Conservation (phyloP, 2,329 filamentous ascomycete species). For the Apiospora sp. region DNA sequence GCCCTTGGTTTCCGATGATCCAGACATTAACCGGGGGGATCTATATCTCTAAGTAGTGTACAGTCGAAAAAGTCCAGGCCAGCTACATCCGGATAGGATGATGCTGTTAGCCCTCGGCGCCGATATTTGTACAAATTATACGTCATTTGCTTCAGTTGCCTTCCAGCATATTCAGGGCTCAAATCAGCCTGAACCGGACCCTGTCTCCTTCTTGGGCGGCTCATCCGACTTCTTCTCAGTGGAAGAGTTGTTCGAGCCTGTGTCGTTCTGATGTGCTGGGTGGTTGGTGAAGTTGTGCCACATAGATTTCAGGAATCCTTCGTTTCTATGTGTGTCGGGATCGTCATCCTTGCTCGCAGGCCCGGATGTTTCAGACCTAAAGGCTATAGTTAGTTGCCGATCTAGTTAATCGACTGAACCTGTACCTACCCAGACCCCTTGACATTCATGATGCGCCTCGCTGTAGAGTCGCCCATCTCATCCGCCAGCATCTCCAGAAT, state of each 20-base stretch:
- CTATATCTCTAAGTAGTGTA: slow-evolving; percentile 19
- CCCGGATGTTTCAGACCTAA: slow-evolving; percentile 32
- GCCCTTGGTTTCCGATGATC: not conserved
- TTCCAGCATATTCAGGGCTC: not conserved
- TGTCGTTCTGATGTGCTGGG: slow-evolving; percentile 56
- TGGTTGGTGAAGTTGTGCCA: slow-evolving; percentile 94
- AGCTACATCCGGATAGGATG: not conserved
- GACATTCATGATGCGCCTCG: slow-evolving; percentile 92
- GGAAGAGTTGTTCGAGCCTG: slow-evolving; percentile 33
- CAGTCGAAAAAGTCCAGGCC: not conserved
- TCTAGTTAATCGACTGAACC: not conserved
- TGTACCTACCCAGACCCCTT: slow-evolving; percentile 58
- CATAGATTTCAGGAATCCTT: slow-evolving; percentile 90
- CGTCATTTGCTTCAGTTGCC: not conserved
- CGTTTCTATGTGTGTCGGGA: slow-evolving; percentile 70
- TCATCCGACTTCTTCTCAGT: slow-evolving; percentile 35
- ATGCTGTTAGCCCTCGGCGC: not conserved
- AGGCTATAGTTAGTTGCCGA: slow-evolving; percentile 5
- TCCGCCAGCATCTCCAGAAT: slow-evolving; percentile 96
- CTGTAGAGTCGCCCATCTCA: slow-evolving; percentile 92
- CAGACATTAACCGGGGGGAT: not conserved
- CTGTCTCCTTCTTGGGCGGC: slow-evolving; percentile 37
- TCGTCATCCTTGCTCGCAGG: slow-evolving; percentile 44
- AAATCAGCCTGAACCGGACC: slow-evolving; percentile 37
- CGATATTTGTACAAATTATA: slow-evolving; percentile 21